Evolutionary conservation across 805 yeast genomes (phyloP).

Genomic region (Saturnispora diversa): DNA sequence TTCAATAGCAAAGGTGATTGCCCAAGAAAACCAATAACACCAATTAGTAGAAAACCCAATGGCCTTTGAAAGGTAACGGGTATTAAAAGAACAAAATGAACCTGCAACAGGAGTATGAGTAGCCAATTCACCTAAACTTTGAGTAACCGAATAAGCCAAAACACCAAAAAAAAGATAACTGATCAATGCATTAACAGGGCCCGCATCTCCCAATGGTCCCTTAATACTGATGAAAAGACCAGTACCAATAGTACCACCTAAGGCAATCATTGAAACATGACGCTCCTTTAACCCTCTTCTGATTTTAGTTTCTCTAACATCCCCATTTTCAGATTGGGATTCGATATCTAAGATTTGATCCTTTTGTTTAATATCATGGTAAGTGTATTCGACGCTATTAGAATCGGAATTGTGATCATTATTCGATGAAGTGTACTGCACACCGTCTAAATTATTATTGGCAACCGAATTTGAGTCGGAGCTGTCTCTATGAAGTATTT

Average conservation of each 20-base stretch:
- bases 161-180: slow-evolving; percentile 61
- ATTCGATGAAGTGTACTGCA: too few species aligned
- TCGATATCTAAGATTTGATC: slow-evolving; percentile 4
- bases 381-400: too few species aligned
- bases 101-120: slow-evolving; percentile 64
- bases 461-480: too few species aligned
- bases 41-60: slow-evolving; percentile 67
- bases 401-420: too few species aligned
- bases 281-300: slow-evolving; percentile 56
- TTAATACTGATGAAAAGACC: slow-evolving; percentile 66
- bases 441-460: too few species aligned
- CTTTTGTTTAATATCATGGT: not conserved
- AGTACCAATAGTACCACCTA: slow-evolving; percentile 77
- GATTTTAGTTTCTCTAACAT: slow-evolving; percentile 16
- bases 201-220: slow-evolving; percentile 46
- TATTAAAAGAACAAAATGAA: slow-evolving; percentile 62
- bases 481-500: too few species aligned
- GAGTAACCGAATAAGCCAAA: slow-evolving; percentile 58
- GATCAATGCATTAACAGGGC: slow-evolving; percentile 62
- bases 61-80: slow-evolving; percentile 62
- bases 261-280: slow-evolving; percentile 67
- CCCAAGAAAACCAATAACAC: slow-evolving; percentile 74
- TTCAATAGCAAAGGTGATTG: slow-evolving; percentile 68
- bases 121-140: slow-evolving; percentile 75
- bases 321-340: slow-evolving; percentile 9